phyloP scores from a whole-genome alignment of 2,329 filamentous ascomycete genomes.

The Daldinia eschscholtzii region DNA sequence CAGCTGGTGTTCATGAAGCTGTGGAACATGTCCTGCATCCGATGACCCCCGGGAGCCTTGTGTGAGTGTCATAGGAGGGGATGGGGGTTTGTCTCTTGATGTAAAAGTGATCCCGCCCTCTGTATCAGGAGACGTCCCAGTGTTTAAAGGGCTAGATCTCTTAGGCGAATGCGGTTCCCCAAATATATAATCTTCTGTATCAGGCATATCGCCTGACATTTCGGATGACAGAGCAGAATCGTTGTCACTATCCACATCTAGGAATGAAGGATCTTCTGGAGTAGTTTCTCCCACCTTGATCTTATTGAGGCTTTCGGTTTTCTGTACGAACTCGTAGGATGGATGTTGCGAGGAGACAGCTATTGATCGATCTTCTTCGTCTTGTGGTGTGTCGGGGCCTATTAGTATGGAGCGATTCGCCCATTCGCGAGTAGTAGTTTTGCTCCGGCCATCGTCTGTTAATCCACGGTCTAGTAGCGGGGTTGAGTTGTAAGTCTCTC shows the following conservation, averaged over 20 bases:
- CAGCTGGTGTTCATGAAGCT: constrained; percentile 58
- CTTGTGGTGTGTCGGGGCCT: constrained; percentile 57
- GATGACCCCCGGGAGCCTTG: constrained; percentile 62
- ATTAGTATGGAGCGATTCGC: constrained; percentile 67
- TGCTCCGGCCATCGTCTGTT: constrained; percentile 63
- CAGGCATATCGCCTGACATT: constrained; percentile 65
- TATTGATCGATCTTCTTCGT: constrained; percentile 51
- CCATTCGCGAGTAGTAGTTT: constrained; percentile 62
- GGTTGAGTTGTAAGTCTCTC: constrained; percentile 80
- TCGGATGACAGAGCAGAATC: constrained; percentile 74
- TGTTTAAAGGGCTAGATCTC: constrained; percentile 50
- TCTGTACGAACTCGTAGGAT: constrained; percentile 68
- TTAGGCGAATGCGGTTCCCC: constrained; percentile 48
- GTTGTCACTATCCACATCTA: constrained; percentile 59
- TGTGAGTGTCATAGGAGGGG: constrained; percentile 62
- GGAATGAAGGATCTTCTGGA: constrained; percentile 47
- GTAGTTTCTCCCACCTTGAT: constrained; percentile 55
- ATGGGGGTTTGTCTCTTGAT: constrained; percentile 52
- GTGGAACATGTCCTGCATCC: constrained; percentile 54
- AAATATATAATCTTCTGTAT: constrained; percentile 52
- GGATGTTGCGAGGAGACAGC: constrained; percentile 53
- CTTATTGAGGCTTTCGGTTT: constrained; percentile 65
- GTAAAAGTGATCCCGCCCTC: constrained; percentile 22
- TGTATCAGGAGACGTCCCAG: constrained; percentile 42
- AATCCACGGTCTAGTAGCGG: constrained; percentile 79